A percentile compares a stretch with the other conserved stretches of the same genome.
phyloP scores from a whole-genome alignment of 2,329 filamentous ascomycete species.

The Thelonectria blattea region DNA sequence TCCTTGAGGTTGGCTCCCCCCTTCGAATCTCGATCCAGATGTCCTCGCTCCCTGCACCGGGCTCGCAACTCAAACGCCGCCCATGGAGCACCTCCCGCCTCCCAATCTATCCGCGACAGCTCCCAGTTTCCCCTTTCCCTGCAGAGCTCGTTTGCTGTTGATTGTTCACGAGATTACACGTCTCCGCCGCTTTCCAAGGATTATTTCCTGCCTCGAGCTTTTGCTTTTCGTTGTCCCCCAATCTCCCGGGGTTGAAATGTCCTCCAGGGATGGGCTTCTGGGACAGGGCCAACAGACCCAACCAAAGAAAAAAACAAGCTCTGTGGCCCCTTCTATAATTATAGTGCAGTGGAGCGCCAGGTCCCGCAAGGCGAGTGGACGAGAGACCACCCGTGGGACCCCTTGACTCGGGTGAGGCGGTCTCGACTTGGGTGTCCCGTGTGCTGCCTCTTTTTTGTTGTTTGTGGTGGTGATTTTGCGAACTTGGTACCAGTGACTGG shows the following conservation, averaged over 20 bases:
- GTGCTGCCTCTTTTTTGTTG: too few species aligned
- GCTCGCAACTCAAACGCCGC: not conserved
- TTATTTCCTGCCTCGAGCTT: too few species aligned
- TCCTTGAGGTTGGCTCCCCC: not conserved
- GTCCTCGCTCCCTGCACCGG: not conserved
- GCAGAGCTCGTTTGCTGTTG: not conserved
- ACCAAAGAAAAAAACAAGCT: slow-evolving; percentile 14
- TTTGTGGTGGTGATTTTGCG: too few species aligned
- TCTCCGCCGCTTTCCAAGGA: not conserved
- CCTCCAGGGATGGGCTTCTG: not conserved
- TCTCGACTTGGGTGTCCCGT: slow-evolving; percentile 6
- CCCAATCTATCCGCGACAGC: not conserved
- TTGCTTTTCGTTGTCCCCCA: not conserved
- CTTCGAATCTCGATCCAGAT: not conserved
- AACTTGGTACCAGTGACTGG: not conserved
- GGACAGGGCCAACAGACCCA: not conserved
- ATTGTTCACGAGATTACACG: not conserved
- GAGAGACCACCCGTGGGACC: not conserved
- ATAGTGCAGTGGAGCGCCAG: slow-evolving; percentile 10
- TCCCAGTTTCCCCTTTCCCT: not conserved
- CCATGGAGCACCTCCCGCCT: too few species aligned
- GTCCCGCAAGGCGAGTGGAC: slow-evolving; percentile 3
- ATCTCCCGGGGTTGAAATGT: not conserved
- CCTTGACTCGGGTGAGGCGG: not conserved
- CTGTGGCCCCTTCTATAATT: slow-evolving; percentile 17